Base-by-base conservation (phyloP, 495 filamentous ascomycete genomes). In the Hyphodiscus hymeniophilus region DNA sequence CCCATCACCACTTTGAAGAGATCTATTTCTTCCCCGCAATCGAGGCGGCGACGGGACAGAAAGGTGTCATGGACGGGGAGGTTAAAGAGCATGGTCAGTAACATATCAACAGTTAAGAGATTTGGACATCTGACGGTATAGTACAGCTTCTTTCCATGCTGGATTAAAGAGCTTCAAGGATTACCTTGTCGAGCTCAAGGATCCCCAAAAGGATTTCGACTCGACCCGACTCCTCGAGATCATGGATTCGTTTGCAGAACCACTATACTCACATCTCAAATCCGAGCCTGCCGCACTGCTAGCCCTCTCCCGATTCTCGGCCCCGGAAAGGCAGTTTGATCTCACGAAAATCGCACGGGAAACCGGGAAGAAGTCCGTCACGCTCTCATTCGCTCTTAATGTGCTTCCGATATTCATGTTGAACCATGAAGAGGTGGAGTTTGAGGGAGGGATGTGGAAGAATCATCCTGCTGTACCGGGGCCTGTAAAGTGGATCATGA, bases 361-460 rank as follows among this genome's bases (percentile, higher is more conserved):
- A 20, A 20, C 24, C 2, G 48, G 48, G 16, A 51, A 51, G 24
- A 38, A 45, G 34, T 7, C 31, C 1, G 41, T 51, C 2, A 45
- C 32, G 6, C 23, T 45, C 1, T 40, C 39, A 2, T 51, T 51
- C 26, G 41, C 35, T 23, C 13, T 51, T 4, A 51, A 45, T 33
- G 21, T 21, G 10, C 26, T 66, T 5, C 52, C 59, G 10, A 45
- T 57, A 15, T 31, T 57, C 6, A 52, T 70, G 51, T 61, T 61
- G 7, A 61, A 59, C 10, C 66, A 74, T 62, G 66, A 75, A 46
- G 39, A 62, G 8, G 66, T 59, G 0, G 71, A 51, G 33, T 51
- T 69, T 54, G 64, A 66, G 28, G 52, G 39, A 6, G 63, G 61
- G 8, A 57, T 58, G 26, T 60, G 58, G 43, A 45, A 33, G 15